Evolutionary conservation across 75 land plant genomes (phyloP).

Genomic region (Pinus tabuliformis): DNA sequence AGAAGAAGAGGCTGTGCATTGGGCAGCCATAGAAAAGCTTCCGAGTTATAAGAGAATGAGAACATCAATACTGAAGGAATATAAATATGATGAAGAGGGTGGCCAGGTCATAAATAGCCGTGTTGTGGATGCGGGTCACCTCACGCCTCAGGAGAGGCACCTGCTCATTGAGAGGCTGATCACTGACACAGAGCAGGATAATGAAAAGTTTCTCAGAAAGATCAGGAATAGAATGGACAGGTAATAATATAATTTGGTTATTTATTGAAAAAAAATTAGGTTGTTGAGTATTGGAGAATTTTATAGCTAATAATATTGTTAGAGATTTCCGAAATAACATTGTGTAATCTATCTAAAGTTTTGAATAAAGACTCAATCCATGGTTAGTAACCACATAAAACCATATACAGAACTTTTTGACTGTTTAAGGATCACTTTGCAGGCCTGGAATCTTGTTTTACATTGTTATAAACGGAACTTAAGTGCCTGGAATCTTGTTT

Average conservation of each 20-base stretch:
- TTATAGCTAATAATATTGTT: too few species aligned
- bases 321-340: too few species aligned
- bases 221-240: neutral
- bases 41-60: constrained; percentile 26
- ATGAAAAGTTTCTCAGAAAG: constrained; percentile 10
- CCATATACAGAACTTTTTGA: too few species aligned
- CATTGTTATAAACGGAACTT: too few species aligned
- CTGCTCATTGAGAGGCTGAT: constrained; percentile 49
- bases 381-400: too few species aligned
- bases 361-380: too few species aligned
- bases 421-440: too few species aligned
- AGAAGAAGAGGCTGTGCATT: constrained; percentile 12
- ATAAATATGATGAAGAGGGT: neutral
- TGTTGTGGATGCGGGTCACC: constrained; percentile 45
- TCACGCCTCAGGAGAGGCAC: constrained; percentile 47
- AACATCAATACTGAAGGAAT: constrained; percentile 15
- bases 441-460: too few species aligned
- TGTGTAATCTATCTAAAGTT: too few species aligned
- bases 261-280: too few species aligned
- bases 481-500: too few species aligned
- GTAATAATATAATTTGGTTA: neutral
- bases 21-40: constrained; percentile 32
- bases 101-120: neutral
- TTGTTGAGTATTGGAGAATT: too few species aligned
- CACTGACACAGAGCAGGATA: constrained; percentile 55